These are phyloP conservation scores for Umbelopsis ramanniana DNA, from an alignment of 192 early-diverging fungal genomes.

Conservation along the genomic window DNA sequence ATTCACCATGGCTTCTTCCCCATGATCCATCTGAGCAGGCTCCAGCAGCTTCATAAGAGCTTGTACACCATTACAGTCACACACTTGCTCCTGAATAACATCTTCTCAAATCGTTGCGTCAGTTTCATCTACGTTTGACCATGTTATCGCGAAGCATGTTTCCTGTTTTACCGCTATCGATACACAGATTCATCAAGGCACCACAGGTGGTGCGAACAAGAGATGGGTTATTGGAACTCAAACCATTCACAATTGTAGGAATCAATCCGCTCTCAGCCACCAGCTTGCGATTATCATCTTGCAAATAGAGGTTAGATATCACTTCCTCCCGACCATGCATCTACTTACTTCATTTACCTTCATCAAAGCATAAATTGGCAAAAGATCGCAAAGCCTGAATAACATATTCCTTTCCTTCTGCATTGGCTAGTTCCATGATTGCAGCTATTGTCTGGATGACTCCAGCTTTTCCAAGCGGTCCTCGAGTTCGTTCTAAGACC, in stretches of 20 bases:
- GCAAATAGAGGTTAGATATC: not conserved
- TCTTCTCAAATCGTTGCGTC: slow-evolving; percentile 28
- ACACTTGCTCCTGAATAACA: slow-evolving; percentile 44
- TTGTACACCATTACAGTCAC: slow-evolving; percentile 23
- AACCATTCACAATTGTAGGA: slow-evolving; percentile 29
- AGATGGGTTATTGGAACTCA: slow-evolving; percentile 37
- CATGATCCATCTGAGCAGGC: slow-evolving; percentile 24
- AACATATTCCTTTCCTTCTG: slow-evolving; percentile 22
- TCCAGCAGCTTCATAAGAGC: slow-evolving; percentile 28
- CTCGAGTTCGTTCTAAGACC: slow-evolving; percentile 41
- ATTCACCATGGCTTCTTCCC: slow-evolving; percentile 24
- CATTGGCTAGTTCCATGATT: slow-evolving; percentile 36
- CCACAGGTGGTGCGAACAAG: slow-evolving; percentile 48
- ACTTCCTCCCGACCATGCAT: too few relatives aligned
- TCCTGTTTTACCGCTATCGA: slow-evolving; percentile 48
- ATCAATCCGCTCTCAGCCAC: slow-evolving; percentile 43
- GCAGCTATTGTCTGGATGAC: slow-evolving; percentile 43
- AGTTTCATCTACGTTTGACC: not conserved
- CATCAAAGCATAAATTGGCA: slow-evolving; percentile 59
- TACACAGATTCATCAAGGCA: slow-evolving; percentile 53
- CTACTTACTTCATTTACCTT: slow-evolving; percentile 41
- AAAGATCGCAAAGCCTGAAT: slow-evolving; percentile 54
- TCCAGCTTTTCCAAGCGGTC: slow-evolving; percentile 48
- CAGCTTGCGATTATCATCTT: slow-evolving; percentile 53
- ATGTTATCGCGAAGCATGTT: not conserved